Evolutionary conservation across 176 grass and related monocot species (phyloP).

Genomic region (Poa annua): DNA sequence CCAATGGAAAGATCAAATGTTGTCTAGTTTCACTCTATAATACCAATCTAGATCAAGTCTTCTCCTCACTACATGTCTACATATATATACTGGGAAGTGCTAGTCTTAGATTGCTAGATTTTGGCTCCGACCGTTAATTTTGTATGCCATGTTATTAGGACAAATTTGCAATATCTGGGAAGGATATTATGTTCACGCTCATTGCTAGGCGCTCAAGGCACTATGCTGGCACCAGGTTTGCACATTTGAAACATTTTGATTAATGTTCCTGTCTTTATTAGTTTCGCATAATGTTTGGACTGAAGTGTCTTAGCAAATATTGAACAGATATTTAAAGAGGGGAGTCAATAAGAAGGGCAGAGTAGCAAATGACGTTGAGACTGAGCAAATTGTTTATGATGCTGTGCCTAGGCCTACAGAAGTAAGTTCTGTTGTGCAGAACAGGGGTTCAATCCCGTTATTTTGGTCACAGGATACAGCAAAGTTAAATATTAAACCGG

Average conservation of each 20-base stretch:
- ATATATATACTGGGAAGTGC: not conserved
- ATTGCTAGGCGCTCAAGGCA: slow-evolving; percentile 87
- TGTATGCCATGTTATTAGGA: slow-evolving; percentile 57
- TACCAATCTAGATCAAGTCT: too few relatives aligned
- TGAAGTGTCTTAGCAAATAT: slow-evolving; percentile 24
- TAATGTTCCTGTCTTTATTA: slow-evolving; percentile 11
- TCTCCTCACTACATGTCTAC: too few relatives aligned
- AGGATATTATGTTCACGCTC: slow-evolving; percentile 78
- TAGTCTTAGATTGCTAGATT: slow-evolving; percentile 24
- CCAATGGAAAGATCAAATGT: too few relatives aligned
- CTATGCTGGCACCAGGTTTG: slow-evolving; percentile 93
- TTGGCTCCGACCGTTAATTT: not conserved
- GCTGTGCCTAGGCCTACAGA: slow-evolving; percentile 57
- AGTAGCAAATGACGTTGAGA: slow-evolving; percentile 98
- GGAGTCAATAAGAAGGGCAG: slow-evolving; percentile 90
- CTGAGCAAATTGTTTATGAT: slow-evolving; percentile 93
- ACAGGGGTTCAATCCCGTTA: slow-evolving; percentile 93
- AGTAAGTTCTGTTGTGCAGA: slow-evolving; percentile 93
- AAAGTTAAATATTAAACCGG: slow-evolving; percentile 77
- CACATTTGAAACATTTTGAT: slow-evolving; percentile 20
- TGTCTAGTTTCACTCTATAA: too few relatives aligned
- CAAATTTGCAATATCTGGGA: slow-evolving; percentile 77
- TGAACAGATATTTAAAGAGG: slow-evolving; percentile 86
- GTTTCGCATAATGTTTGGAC: not conserved
- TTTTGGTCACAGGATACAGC: slow-evolving; percentile 96